Evolutionary conservation across 2,329 filamentous ascomycete species (phyloP).

Genomic region (Epichloe brachyelytri): DNA sequence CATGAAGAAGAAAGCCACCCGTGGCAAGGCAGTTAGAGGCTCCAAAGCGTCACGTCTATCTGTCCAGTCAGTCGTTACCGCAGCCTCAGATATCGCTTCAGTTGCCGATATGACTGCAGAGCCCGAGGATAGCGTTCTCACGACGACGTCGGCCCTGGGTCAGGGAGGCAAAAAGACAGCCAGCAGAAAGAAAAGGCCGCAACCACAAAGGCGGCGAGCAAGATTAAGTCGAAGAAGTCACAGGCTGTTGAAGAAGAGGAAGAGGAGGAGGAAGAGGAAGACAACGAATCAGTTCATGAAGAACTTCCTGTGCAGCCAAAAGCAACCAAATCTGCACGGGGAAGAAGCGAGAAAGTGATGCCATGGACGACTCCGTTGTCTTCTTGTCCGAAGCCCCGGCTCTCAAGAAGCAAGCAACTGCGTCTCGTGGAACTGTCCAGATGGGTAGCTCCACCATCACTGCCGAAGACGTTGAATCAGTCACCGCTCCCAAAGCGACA

Average conservation of each 20-base stretch:
- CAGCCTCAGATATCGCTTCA: conserved; percentile 35
- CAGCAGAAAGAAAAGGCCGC: conserved; percentile 41
- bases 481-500: conserved; percentile 19
- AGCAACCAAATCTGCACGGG: conserved; percentile 33
- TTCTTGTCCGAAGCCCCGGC: conserved; percentile 34
- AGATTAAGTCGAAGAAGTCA: conserved; percentile 31
- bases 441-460: conserved; percentile 26
- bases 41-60: conserved; percentile 62
- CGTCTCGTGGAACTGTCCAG: conserved; percentile 34
- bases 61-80: conserved; percentile 40
- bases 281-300: conserved; percentile 20
- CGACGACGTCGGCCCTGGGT: conserved; percentile 45
- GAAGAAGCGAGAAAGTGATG: conserved; percentile 51
- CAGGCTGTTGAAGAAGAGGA: conserved; percentile 24
- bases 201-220: conserved; percentile 26
- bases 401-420: conserved; percentile 45
- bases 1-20: conserved; percentile 40
- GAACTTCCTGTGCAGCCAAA: conserved; percentile 14
- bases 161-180: conserved; percentile 42
- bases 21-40: conserved; percentile 38
- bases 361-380: conserved; percentile 35
- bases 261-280: conserved; percentile 10
- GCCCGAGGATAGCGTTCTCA: conserved; percentile 46
- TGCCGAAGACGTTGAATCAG: conserved; percentile 27
- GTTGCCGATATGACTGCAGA: conserved; percentile 34